Evolutionary conservation across 2,329 filamentous ascomycete genomes (phyloP).

Genomic region (Anisogramma anomala): DNA sequence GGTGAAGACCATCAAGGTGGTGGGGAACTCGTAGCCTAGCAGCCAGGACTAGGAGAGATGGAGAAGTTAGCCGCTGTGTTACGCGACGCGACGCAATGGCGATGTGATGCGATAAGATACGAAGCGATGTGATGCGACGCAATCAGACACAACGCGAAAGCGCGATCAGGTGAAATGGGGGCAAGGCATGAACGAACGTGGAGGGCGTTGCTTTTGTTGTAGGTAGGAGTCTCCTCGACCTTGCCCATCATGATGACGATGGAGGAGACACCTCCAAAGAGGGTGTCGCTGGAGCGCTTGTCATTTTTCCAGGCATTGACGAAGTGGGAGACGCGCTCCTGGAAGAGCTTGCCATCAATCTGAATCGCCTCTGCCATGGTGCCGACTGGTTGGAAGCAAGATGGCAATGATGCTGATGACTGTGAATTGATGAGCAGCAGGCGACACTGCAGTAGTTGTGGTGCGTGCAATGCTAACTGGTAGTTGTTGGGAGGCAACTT

Average conservation of each 20-base stretch:
- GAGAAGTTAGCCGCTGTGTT: constrained; percentile 5
- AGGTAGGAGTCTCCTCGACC: constrained; percentile 74
- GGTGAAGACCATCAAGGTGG: constrained; percentile 87
- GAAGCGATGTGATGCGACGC: too few species aligned
- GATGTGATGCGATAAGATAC: not conserved
- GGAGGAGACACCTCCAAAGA: constrained; percentile 78
- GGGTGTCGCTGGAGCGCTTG: constrained; percentile 72
- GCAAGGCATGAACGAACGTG: constrained; percentile 49
- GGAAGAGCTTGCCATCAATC: constrained; percentile 89
- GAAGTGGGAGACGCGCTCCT: constrained; percentile 81
- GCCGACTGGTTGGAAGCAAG: constrained; percentile 21
- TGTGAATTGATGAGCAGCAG: constrained; percentile 11
- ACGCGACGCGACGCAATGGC: not conserved
- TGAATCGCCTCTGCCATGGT: constrained; percentile 66
- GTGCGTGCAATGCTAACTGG: not conserved
- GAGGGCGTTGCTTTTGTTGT: constrained; percentile 92
- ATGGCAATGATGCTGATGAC: constrained; percentile 10
- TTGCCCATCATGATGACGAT: constrained; percentile 91
- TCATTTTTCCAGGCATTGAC: constrained; percentile 92
- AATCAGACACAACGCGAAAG: too few species aligned
- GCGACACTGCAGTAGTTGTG: constrained; percentile 9
- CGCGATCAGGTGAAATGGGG: too few species aligned
- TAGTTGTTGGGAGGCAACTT: too few species aligned
- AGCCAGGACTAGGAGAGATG: constrained; percentile 69
- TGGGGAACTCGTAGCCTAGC: constrained; percentile 95